Conservation (phyloP, 441 rosid genomes). For the Eutrema salsugineum region DNA sequence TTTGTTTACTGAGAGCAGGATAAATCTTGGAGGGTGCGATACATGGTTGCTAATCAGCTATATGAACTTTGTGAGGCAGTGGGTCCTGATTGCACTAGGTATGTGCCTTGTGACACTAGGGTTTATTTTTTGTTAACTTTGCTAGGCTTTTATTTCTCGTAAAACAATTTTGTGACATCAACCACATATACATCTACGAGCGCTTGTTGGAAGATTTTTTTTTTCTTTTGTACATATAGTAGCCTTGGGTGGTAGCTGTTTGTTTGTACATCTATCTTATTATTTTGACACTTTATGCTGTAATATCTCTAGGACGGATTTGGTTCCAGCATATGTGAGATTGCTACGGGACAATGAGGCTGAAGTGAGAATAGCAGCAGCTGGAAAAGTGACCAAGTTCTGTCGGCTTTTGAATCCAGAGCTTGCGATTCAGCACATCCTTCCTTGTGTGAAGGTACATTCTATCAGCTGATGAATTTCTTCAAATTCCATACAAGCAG, state of each 20-base stretch:
- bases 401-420: constrained; percentile 85
- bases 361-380: constrained; percentile 98
- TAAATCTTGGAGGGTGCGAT: constrained; percentile 98
- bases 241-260: neutral
- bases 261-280: neutral
- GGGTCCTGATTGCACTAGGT: constrained; percentile 95
- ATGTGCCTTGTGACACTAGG: constrained; percentile 12
- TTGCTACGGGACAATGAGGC: constrained; percentile 97
- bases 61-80: constrained; percentile 96
- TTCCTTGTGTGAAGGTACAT: constrained; percentile 89
- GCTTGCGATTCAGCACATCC: constrained; percentile 80
- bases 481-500: neutral
- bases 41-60: constrained; percentile 97
- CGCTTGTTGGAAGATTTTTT: neutral
- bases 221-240: neutral
- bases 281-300: neutral
- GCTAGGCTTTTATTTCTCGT: neutral
- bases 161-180: neutral
- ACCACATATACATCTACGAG: neutral
- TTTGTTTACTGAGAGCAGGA: constrained; percentile 49
- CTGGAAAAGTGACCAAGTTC: constrained; percentile 91
- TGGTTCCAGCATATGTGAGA: constrained; percentile 95
- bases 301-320: constrained; percentile 47
- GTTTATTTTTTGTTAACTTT: neutral
- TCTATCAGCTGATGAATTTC: neutral